Evolutionary conservation across 345 rosid species (phyloP), one percentile per base, ranked within the genome.

Genomic region (Eucalyptus marginata): DNA sequence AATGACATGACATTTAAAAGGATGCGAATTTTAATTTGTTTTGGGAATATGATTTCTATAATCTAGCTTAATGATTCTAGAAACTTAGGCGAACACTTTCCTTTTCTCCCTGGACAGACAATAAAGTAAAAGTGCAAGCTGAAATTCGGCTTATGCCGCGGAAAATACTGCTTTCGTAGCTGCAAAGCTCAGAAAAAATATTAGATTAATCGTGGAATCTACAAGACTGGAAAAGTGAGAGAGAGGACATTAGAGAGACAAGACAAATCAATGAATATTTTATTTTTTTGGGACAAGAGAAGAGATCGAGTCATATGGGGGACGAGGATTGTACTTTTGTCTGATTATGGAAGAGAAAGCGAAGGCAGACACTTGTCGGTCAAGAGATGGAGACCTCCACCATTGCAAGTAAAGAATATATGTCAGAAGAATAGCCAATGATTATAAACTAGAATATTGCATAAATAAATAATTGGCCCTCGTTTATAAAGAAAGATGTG

Each of bases 341-440:
- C 71, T 20, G 31, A 36, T n/a, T 66, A 76, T 88, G 87, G 44
- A 86, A 86, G 87, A 18, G 87, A 87, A 87, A 76, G 88, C 56
- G 50, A 62, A 44, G 62, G 49, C 84, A 43, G 84, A 76, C 84
- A 76, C 84, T 76, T 76, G 84, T 76, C 84, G 47, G 47, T 76
- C 47, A 76, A 76, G 84, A 20, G 84, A 76, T 76, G 84, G 84
- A 20, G 84, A 76, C 84, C 47, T 40, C 84, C 84, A 76, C 84
- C 81, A 71, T 29, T 88, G 86, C 94, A 96, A 96, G 96, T 90
- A 96, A 95, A 90, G 96, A 96, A 95, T 96, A 95, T 96, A 94
- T 94, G 90, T 62, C 84, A 40, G 47, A 11, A 3, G 47, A 40
- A 40, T 76, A 76, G 29, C 84, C 84, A 76, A 76, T 76, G 84